Evolutionary conservation across 805 yeast genomes (phyloP), one percentile per base, ranked within the genome.

Genomic region (Yarrowia bubula): DNA sequence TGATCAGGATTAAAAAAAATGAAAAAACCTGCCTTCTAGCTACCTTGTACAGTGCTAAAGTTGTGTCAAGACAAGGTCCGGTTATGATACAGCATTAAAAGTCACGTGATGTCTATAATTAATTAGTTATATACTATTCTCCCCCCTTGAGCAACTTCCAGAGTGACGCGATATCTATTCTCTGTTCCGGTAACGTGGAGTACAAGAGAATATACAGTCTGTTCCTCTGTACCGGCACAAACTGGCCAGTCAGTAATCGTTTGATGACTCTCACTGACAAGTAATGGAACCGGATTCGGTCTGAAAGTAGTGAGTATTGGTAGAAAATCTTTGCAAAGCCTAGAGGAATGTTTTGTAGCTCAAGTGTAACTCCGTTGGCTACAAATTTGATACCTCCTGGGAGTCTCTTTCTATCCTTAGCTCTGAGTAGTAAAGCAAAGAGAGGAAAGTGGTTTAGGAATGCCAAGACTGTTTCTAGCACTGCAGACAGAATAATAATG

Each of bases 361-460:
- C 70, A 13, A 79, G 70, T n/a, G 39, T 10, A 14, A 28, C 28
- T 6, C 48, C 62, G 18, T 31, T 32, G 28, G 32, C 37, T 4
- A 31, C 51, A 39, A 70, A 71, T 13, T 70, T 70, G n/a, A 86
- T 73, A 0, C 89, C 89, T 8, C 87, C 86, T 0, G 89, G 90
- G 9, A 86, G 74, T 64, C 90, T 79, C 63, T 83, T 85, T 8
- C 91, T 86, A 72, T 92, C 93, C 74, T 93, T 95, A 53, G 90
- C 51, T 70, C 95, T 84, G 51, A 95, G 77, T 61, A 96, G 77
- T 2, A 93, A 72, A 1, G 91, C 92, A 75, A 95, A 93, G 10
- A 93, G 72, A 1, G 99, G 99, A 72, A 88, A 84, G 72, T 92
- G 92, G 72, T 92, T 93, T 65, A 92, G 74, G 37, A 84, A 73